These are phyloP conservation scores for Amanita muscaria DNA, from an alignment of 768 basidiomycete genomes.

Conservation along the genomic window DNA sequence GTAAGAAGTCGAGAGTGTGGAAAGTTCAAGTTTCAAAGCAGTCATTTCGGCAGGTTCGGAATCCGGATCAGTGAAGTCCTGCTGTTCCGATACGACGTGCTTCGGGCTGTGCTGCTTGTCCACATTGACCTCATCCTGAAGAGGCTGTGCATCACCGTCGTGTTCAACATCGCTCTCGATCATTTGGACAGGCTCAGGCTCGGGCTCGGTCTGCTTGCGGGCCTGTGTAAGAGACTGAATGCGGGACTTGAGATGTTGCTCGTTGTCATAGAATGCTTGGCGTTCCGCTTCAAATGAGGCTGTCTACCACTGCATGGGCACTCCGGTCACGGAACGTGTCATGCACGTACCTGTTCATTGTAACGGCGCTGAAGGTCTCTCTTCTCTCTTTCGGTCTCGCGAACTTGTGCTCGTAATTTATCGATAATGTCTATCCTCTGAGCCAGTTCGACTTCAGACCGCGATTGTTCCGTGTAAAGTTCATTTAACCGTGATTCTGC, in stretches of 20 bases:
- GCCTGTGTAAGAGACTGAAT: slow-evolving; percentile 72
- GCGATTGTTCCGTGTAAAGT: slow-evolving; percentile 71
- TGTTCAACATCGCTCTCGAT: slow-evolving; percentile 34
- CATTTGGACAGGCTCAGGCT: slow-evolving; percentile 22
- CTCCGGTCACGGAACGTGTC: slow-evolving; percentile 3
- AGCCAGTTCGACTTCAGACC: slow-evolving; percentile 75
- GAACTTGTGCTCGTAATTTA: slow-evolving; percentile 71
- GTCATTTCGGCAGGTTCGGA: slow-evolving; percentile 85
- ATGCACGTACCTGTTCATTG: slow-evolving; percentile 67
- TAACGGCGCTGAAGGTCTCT: slow-evolving; percentile 75
- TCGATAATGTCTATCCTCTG: slow-evolving; percentile 78
- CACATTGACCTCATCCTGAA: slow-evolving; percentile 16
- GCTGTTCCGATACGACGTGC: slow-evolving; percentile 14
- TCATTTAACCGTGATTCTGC: slow-evolving; percentile 72
- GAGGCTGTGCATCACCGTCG: slow-evolving; percentile 23
- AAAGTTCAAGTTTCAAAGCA: slow-evolving; percentile 72
- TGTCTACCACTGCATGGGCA: slow-evolving; percentile 39
- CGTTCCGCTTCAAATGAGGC: slow-evolving; percentile 86
- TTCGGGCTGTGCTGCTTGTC: slow-evolving; percentile 12
- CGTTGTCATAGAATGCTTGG: slow-evolving; percentile 87
- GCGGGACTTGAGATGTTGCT: slow-evolving; percentile 87
- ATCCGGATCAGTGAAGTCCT: slow-evolving; percentile 54
- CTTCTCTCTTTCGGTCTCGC: slow-evolving; percentile 85
- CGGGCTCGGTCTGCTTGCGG: slow-evolving; percentile 43
- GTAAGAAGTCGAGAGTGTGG: slow-evolving; percentile 81